Evolutionary conservation across 306 rosid species (phyloP), one percentile per base, ranked within the genome.

Genomic region (Amphicarpaea edgeworthii): DNA sequence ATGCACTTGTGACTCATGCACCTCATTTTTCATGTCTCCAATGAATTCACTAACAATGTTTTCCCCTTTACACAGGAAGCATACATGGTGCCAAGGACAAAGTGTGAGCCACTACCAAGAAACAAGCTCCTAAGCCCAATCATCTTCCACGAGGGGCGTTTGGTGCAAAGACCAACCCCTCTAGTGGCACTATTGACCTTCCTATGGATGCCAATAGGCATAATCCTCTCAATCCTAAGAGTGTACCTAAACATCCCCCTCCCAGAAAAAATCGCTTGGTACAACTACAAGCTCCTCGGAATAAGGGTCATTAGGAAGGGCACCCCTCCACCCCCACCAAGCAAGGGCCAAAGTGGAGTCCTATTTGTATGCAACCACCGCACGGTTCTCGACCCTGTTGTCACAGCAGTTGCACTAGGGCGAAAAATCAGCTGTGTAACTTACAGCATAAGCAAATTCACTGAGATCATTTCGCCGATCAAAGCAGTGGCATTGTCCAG

Each of bases 381-480:
- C 0, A 87, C 98, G 2, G 93, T 95, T 55, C 10, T 89, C 8
- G 98, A 95, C 78, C 98, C 98, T 0, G 90, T 95, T n/a, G 83
- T 90, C 15, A 71, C 83, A 3, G 89, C 96, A 0, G 95, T 92
- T 26, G 96, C 90, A 3, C 67, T 95, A 1, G 93, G 92, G 30
- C 85, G 98, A 40, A 92, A 94, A 84, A 78, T 94, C 16, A 94
- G 96, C 57, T 92, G 97, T 37, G 98, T 94, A 26, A 92, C 98
- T 0, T 94, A 94, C n/a, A 94, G 98, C 61, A 87, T 92, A 7
- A 94, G 97, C 83, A 94, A 90, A 42, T 94, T 94, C 70, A 75
- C 85, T 0, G 95, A 92, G 34, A 28, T 94, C 0, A 85, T 94
- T 5, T 94, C 98, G 1, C 98, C 98, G 1, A 92, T 94, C 21